Evolutionary conservation across 2,329 filamentous ascomycete genomes (phyloP), one percentile per base, ranked within the genome.

Genomic region (Venturia nashicola): DNA sequence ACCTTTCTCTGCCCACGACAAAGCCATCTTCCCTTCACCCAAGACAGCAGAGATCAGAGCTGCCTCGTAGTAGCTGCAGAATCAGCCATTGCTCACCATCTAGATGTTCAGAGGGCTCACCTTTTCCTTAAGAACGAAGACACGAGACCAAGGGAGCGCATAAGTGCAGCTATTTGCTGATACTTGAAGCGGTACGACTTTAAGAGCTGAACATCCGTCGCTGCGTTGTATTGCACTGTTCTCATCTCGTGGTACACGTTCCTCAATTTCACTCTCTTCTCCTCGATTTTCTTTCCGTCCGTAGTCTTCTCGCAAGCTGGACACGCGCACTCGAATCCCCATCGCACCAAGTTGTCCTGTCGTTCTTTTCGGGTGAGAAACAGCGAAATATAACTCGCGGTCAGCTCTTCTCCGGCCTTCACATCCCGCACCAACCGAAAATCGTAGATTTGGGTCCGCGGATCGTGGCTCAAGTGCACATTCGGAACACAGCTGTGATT

Each of bases 401-500:
- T 51, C 16, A 51, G 46, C 6, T 51, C 46, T 27, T 51, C 46
- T 27, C 46, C 46, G 20, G 46, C 20, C 8, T 51, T 51, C 46
- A 51, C 46, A 14, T 51, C 46, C 9, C 20, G 46, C 46, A 51
- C 46, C 46, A 20, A 2, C 20, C 46, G 46, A 20, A 51, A 51
- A 20, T 51, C 46, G 46, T 51, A 51, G 20, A 51, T 27, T 23
- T 5, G 20, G 27, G 46, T 51, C 46, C 46, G 46, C 46, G 46
- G 46, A 51, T 51, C 23, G 46, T 51, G 46, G 46, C 46, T 51
- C 46, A 64, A 65, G 34, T 48, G 46, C 6, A 61, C 61, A 32
- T 64, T 65, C 14, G 64, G 61, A 34, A 65, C 61, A 34, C 64
- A 65, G 27, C 23, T 27, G 61, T 65, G 64, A 64, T 65, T 65